Base-by-base conservation (phyloP, 139 green algal genomes). In the Chlorokybus atmophyticus region DNA sequence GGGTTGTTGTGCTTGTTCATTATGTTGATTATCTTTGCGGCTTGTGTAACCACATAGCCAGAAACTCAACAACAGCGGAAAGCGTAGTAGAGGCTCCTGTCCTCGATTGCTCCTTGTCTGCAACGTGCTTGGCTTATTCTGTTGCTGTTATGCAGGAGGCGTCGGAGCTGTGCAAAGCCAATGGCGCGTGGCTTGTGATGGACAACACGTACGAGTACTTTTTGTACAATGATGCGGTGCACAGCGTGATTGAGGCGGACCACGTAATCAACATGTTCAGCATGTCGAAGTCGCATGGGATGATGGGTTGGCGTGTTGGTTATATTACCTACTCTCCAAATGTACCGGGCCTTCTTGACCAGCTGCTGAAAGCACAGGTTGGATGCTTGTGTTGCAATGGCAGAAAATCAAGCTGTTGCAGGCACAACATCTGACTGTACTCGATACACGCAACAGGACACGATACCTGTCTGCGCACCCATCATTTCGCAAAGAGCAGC, bases 201-300 rank as follows among this genome's bases (percentile, higher is more conserved):
- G 88, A 96, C 71, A 88, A 93, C 71, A 93, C 87, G 0, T 95
- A 95, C 57, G 85, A 94, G 63, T 62, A 94, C 69, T 94, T 94
- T 52, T 39, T 81, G 35, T 94, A 83, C 50, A 75, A 76, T 27
- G 82, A 70, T 6, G 17, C 41, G 19, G 21, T 64, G 41, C 86
- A 93, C 60, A 32, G 64, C 41, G 84, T 69, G 17, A 31, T 85
- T 5, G 54, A 68, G 4, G 84, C 54, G 2, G 62, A 67, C 0
- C 71, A 94, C 61, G 64, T 94, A 24, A 58, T 94, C 50, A 75
- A 88, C 68, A 57, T 94, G 32, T 94, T 91, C 65, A 85, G 71
- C 26, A 88, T 94, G 66, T 83, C 67, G 51, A 94, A 94, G 67
- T 83, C 74, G 32, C 70, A 66, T 27, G 67, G 67, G 32, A 76